A percentile compares a stretch with the other conserved stretches of the same genome.
These are phyloP conservation scores for Bipolaris sorokiniana DNA, from an alignment of 2,329 filamentous ascomycete genomes.

Conservation along the genomic window DNA sequence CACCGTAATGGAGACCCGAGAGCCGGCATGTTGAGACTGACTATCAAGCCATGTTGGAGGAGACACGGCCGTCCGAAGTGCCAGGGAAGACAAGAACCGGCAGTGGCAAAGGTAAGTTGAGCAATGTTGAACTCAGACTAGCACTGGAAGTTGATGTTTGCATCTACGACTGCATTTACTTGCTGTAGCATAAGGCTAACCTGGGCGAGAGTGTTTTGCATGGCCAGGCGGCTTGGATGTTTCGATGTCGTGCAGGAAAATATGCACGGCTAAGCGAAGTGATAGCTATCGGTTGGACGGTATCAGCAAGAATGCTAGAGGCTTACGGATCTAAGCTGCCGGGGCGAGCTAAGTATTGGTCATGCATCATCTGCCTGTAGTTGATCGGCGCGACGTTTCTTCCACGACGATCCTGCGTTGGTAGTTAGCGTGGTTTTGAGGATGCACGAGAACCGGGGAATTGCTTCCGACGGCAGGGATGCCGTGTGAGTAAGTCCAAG, in stretches of 20 bases:
- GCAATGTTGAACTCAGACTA: not conserved
- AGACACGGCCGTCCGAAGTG: not conserved
- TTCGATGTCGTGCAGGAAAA: conserved; percentile 18
- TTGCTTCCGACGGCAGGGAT: conserved; percentile 19
- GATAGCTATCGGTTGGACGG: conserved; percentile 5
- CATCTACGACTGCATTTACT: conserved; percentile 5
- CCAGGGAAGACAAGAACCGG: not conserved
- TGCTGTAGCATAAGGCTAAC: conserved; percentile 8
- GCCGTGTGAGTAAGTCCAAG: conserved; percentile 6
- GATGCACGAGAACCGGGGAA: conserved; percentile 24
- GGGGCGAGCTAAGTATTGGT: conserved; percentile 13
- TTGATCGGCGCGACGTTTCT: conserved; percentile 25
- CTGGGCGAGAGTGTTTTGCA: conserved; percentile 9
- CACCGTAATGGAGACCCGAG: conserved; percentile 3
- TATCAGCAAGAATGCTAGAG: conserved; percentile 12
- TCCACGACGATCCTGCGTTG: conserved; percentile 19
- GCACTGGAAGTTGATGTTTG: not conserved
- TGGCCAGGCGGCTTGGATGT: conserved; percentile 14
- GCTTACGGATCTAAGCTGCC: conserved; percentile 13
- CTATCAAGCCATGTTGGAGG: not conserved
- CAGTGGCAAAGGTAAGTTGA: not conserved
- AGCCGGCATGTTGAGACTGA: conserved; percentile 2
- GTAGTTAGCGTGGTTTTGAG: conserved; percentile 17
- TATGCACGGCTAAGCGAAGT: conserved; percentile 25
- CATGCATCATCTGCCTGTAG: conserved; percentile 9